A percentile compares a stretch with the other conserved stretches of the same genome.
Conservation (phyloP, 163 green algal species). For the Botryococcus braunii region DNA sequence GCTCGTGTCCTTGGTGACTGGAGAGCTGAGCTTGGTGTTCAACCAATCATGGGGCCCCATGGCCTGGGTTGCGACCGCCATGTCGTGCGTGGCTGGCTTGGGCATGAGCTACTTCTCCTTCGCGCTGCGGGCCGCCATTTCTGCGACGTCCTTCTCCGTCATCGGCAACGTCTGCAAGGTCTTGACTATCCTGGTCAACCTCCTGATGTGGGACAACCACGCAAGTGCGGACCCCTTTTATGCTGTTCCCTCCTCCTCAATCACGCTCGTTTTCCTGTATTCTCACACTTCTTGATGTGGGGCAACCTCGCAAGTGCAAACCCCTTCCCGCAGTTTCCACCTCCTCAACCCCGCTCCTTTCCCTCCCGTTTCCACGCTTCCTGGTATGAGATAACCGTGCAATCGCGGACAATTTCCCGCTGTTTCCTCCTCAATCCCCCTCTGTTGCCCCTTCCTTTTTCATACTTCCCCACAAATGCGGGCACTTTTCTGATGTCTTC, state of each 20-base stretch:
- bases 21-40: conserved; percentile 6
- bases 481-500: too few species aligned
- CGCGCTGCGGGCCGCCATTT: conserved; percentile 41
- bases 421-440: too few species aligned
- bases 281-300: not conserved
- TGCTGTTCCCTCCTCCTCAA: not conserved
- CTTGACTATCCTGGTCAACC: conserved; percentile 65
- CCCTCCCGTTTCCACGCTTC: not conserved
- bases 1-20: conserved; percentile 1
- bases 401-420: too few species aligned
- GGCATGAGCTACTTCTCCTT: conserved; percentile 55
- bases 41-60: not conserved
- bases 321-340: not conserved
- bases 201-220: conserved; percentile 63
- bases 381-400: too few species aligned
- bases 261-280: not conserved
- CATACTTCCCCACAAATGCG: too few species aligned
- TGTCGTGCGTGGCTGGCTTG: conserved; percentile 20
- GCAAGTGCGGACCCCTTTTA: conserved; percentile 12
- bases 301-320: not conserved
- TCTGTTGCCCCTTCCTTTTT: too few species aligned
- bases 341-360: not conserved
- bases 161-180: conserved; percentile 72
- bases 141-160: conserved; percentile 58
- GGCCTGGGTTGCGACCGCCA: not conserved